These are phyloP conservation scores for Circinella umbellata DNA, from an alignment of 371 early-diverging fungal species.

Conservation along the genomic window DNA sequence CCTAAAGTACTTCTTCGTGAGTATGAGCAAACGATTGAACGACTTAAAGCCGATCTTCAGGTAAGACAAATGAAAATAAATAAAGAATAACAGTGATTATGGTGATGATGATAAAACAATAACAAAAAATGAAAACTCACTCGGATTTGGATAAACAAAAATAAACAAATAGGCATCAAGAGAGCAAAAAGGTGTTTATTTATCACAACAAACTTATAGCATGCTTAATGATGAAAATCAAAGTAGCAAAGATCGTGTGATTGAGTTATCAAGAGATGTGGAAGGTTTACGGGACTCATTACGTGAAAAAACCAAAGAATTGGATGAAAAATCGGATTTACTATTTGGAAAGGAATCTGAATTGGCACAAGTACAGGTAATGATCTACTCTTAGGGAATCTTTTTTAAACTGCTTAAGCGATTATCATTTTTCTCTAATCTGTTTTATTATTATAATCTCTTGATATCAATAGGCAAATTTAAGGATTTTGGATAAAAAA, in stretches of 20 bases:
- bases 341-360: constrained; percentile 22
- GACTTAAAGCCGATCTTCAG: constrained; percentile 59
- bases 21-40: constrained; percentile 76
- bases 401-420: too few species aligned
- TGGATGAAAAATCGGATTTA: constrained; percentile 21
- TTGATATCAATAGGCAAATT: not conserved
- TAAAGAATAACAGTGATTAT: not conserved
- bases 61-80: not conserved
- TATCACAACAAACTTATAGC: constrained; percentile 67
- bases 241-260: constrained; percentile 51
- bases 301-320: constrained; percentile 43
- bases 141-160: too few species aligned
- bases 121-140: too few species aligned
- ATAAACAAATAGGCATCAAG: constrained; percentile 56
- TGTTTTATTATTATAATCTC: not conserved
- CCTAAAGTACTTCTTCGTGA: constrained; percentile 88
- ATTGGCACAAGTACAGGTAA: constrained; percentile 12
- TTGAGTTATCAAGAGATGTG: constrained; percentile 15
- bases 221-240: constrained; percentile 57
- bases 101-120: too few species aligned
- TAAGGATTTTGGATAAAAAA: not conserved
- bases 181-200: constrained; percentile 77
- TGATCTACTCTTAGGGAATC: too few species aligned
- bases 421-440: too few species aligned
- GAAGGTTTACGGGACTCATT: constrained; percentile 22